Evolutionary conservation across 2,329 filamentous ascomycete species (phyloP), one percentile per base, ranked within the genome.

Genomic region (Alternaria brassicae): DNA sequence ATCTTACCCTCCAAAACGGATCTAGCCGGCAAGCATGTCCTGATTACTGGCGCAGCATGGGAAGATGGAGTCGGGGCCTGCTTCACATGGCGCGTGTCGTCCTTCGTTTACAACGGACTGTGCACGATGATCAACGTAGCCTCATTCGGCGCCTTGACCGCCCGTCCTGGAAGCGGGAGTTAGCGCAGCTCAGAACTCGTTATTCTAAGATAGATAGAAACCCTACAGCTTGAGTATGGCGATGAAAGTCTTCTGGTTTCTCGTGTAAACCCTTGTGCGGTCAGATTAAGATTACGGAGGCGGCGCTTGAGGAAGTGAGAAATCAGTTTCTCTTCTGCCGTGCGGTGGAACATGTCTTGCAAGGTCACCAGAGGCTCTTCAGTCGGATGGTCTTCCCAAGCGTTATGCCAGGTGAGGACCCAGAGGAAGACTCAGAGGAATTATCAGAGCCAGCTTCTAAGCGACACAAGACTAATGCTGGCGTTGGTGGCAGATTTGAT

Each of bases 161-260:
- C 75, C 4, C 53, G 53, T 13, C 30, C 45, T 6, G 25, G 39
- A 23, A 40, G 37, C 37, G 37, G 27, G 2, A 47, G 44, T 30
- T 86, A 86, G 62, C 79, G 81, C 61, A 77, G 75, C 2, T 78
- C 75, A 39, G 85, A 86, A 65, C 74, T 84, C 39, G 83, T 83
- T 4, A 62, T 84, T 15, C 64, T 81, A 12, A 75, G 83, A 15
- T 77, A 85, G 32, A 81, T 80, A 2, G 83, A 86, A 64, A 81
- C 78, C 58, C 55, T 84, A 13, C 74, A 77, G 48, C 72, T 72
- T 1, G 84, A 85, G 36, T 67, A 70, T 45, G 53, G 41, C 1
- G 53, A 51, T 15, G 13, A 61, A 40, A 62, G 68, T 21, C 52
- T 71, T 4, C 30, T 62, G 6, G 60, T 62, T 6, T 62, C 37